Evolutionary conservation across 805 yeast genomes (phyloP).

Genomic region (Wickerhamomyces bovis): DNA sequence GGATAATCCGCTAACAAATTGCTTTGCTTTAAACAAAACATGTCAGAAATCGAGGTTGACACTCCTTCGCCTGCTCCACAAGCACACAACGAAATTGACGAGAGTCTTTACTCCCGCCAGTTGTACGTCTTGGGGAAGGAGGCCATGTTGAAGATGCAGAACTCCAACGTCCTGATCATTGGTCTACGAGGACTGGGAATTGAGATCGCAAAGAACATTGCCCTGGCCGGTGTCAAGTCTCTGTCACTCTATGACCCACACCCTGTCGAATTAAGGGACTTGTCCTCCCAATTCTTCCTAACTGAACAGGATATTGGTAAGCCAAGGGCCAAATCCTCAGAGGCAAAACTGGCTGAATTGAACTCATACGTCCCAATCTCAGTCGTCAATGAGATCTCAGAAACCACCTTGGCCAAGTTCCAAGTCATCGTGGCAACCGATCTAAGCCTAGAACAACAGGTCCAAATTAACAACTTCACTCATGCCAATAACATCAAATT

Average conservation of each 20-base stretch:
- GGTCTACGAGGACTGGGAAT: conserved; percentile 92
- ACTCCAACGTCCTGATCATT: conserved; percentile 83
- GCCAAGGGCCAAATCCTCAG: conserved; percentile 69
- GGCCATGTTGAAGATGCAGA: conserved; percentile 96
- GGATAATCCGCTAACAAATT: no score
- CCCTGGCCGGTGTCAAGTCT: conserved; percentile 95
- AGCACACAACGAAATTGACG: conserved; percentile 62
- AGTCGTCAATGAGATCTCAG: conserved; percentile 50
- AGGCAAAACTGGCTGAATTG: conserved; percentile 66
- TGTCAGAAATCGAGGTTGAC: conserved; percentile 38
- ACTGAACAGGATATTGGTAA: conserved; percentile 66
- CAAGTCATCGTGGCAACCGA: conserved; percentile 87
- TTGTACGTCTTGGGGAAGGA: conserved; percentile 94
- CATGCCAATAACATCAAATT: conserved; percentile 71
- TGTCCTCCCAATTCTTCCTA: conserved; percentile 87
- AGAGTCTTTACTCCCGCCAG: conserved; percentile 92
- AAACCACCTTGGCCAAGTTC: conserved; percentile 47
- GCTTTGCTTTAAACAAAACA: no score
- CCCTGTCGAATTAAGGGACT: conserved; percentile 58
- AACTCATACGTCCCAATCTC: conserved; percentile 87
- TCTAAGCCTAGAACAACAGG: conserved; percentile 62
- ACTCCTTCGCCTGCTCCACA: conserved; percentile 27
- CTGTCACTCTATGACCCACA: conserved; percentile 79
- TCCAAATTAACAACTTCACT: conserved; percentile 67
- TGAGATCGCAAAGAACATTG: conserved; percentile 94